phyloP scores from a whole-genome alignment of 345 rosid genomes.

The Nasturtium officinale region DNA sequence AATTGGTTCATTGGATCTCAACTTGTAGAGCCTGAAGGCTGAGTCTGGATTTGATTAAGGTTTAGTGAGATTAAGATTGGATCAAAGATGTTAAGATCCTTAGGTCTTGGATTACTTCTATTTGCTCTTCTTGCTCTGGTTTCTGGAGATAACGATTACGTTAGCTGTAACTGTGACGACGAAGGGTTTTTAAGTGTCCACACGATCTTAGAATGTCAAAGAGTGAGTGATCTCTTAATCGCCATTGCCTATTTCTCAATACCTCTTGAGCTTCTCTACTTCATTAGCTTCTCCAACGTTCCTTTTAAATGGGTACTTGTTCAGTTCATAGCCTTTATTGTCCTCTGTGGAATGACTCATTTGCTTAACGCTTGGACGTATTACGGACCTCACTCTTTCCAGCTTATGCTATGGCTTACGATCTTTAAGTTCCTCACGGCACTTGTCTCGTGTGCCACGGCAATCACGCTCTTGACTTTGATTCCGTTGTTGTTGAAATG shows the following conservation, averaged over 20 bases:
- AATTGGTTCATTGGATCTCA: constrained; percentile 37
- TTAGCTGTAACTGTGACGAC: constrained; percentile 80
- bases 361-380: constrained; percentile 86
- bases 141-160: constrained; percentile 61
- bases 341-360: constrained; percentile 94
- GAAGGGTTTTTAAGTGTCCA: constrained; percentile 73
- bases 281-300: constrained; percentile 81
- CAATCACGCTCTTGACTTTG: constrained; percentile 82
- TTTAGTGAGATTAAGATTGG: constrained; percentile 28
- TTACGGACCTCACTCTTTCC: constrained; percentile 87
- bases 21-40: constrained; percentile 4
- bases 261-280: constrained; percentile 90
- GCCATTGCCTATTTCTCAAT: constrained; percentile 93
- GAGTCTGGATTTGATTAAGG: constrained; percentile 43
- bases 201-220: constrained; percentile 77
- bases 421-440: constrained; percentile 82
- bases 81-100: constrained; percentile 60
- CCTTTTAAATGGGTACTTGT: constrained; percentile 98
- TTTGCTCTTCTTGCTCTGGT: constrained; percentile 49
- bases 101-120: constrained; percentile 56
- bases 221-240: constrained; percentile 88
- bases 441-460: constrained; percentile 86
- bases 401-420: constrained; percentile 76
- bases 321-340: constrained; percentile 85
- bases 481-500: constrained; percentile 81